phyloP scores from a whole-genome alignment of 768 basidiomycete genomes.

The Auricularia cornea region DNA sequence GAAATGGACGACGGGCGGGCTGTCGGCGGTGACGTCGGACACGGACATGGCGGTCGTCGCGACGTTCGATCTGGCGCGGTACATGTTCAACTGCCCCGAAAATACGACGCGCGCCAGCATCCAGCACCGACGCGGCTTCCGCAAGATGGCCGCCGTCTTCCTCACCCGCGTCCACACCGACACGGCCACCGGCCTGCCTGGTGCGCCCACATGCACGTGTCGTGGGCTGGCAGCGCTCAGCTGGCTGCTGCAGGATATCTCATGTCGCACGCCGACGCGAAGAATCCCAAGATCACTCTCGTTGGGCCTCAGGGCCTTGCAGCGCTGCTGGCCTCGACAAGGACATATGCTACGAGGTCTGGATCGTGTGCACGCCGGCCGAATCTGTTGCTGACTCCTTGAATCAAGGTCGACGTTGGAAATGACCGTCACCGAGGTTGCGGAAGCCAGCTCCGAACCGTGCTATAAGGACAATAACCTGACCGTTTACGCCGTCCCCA shows the following conservation, averaged over 20 bases:
- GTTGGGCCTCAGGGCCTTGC: slow-evolving; percentile 66
- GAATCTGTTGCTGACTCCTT: neutral
- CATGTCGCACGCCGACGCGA: slow-evolving; percentile 73
- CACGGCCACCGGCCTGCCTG: slow-evolving; percentile 63
- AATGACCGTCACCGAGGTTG: slow-evolving; percentile 37
- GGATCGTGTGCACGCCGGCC: slow-evolving; percentile 11
- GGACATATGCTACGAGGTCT: slow-evolving; percentile 61
- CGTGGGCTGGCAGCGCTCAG: neutral
- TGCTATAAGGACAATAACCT: slow-evolving; percentile 57
- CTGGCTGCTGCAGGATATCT: slow-evolving; percentile 39
- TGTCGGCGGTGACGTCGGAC: slow-evolving; percentile 37
- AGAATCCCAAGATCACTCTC: slow-evolving; percentile 47
- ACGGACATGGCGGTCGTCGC: slow-evolving; percentile 73
- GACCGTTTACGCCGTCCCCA: slow-evolving; percentile 53
- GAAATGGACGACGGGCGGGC: slow-evolving; percentile 12
- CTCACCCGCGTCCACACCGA: slow-evolving; percentile 57
- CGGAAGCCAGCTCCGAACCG: slow-evolving; percentile 28
- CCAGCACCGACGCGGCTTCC: slow-evolving; percentile 58
- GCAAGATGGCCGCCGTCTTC: slow-evolving; percentile 62
- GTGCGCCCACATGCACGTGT: slow-evolving; percentile 33
- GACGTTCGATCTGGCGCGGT: slow-evolving; percentile 69
- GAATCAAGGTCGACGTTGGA: neutral
- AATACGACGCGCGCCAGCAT: slow-evolving; percentile 66
- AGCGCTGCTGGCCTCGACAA: slow-evolving; percentile 64
- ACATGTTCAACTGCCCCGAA: slow-evolving; percentile 84